Conservation (phyloP, 140 eudicot genomes). For the Flaveria floridana region DNA sequence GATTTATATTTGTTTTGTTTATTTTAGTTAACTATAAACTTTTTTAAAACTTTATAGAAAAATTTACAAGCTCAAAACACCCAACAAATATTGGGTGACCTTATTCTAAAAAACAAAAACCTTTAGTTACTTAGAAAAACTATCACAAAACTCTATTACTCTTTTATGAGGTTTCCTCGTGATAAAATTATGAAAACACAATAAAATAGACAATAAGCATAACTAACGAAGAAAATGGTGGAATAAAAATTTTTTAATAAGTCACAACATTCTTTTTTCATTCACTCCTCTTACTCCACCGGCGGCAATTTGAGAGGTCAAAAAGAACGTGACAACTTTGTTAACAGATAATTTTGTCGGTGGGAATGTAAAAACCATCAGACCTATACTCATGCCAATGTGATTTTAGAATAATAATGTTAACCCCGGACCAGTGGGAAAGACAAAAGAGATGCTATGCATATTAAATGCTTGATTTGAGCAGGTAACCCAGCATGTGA, state of each 20-base stretch:
- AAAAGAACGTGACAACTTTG: background rate
- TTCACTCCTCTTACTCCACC: background rate
- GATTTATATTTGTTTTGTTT: too few relatives aligned
- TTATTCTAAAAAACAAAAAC: too few relatives aligned
- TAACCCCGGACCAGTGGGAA: background rate
- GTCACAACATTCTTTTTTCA: background rate
- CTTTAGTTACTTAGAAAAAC: too few relatives aligned
- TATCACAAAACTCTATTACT: too few relatives aligned
- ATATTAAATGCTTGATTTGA: slow-evolving; percentile 34
- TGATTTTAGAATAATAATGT: background rate
- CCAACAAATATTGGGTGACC: too few relatives aligned
- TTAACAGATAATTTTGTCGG: background rate
- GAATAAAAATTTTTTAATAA: background rate
- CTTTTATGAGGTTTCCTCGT: too few relatives aligned
- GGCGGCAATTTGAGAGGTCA: background rate
- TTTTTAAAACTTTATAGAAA: too few relatives aligned
- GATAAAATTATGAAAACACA: background rate
- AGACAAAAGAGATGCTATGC: slow-evolving; percentile 27
- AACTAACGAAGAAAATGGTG: background rate
- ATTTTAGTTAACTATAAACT: too few relatives aligned
- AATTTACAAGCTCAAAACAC: too few relatives aligned
- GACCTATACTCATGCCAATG: background rate
- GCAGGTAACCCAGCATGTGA: slow-evolving; percentile 48
- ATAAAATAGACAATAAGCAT: too few relatives aligned
- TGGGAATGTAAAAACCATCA: background rate